phyloP scores from a whole-genome alignment of 148 eudicot genomes.

The Fagopyrum esculentum region DNA sequence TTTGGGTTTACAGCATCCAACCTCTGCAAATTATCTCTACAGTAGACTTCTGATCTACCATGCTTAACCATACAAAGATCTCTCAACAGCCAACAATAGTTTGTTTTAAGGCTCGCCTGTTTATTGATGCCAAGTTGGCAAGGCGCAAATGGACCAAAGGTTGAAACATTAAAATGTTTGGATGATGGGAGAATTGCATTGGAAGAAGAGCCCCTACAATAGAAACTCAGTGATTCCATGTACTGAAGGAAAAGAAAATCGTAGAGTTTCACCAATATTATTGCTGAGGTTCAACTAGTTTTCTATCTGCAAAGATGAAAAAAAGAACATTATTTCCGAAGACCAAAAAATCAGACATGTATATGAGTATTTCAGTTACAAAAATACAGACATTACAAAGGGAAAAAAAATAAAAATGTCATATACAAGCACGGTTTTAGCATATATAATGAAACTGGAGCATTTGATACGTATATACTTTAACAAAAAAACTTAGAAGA shows the following conservation, averaged over 20 bases:
- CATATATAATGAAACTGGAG: no score
- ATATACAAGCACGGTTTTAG: no score
- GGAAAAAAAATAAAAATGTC: no score
- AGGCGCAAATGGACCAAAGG: constrained; percentile 4
- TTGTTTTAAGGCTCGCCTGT: not conserved
- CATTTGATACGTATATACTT: no score
- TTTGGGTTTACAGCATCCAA: constrained; percentile 11
- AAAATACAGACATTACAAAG: no score
- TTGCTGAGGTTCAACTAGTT: not conserved
- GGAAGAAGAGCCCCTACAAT: not conserved
- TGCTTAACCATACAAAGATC: not conserved
- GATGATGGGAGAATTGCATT: not conserved
- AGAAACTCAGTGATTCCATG: not conserved
- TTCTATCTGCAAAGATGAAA: not conserved
- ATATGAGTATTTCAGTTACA: not conserved
- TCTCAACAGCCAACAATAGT: not conserved
- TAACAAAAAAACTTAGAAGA: no score
- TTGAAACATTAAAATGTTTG: not conserved
- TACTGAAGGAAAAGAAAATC: not conserved
- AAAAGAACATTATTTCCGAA: not conserved
- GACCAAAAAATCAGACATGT: not conserved
- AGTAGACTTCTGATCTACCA: not conserved
- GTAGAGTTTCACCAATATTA: not conserved
- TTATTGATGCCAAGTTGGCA: not conserved
- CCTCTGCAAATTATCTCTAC: not conserved